A percentile compares a stretch with the other conserved stretches of the same genome.
Conservation (phyloP, 2,329 filamentous ascomycete genomes). For the Penicillium sp. region DNA sequence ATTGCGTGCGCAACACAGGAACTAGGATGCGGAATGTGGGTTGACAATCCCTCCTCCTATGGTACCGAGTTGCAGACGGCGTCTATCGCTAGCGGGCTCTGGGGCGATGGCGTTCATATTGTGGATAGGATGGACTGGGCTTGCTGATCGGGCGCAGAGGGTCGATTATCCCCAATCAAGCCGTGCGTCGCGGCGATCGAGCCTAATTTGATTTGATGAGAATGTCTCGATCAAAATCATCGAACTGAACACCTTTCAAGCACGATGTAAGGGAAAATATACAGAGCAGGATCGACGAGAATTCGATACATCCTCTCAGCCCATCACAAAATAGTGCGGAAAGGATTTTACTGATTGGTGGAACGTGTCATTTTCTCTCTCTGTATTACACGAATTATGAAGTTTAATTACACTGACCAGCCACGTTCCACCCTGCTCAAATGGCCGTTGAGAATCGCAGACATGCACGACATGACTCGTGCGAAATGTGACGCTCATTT, state of each 20-base stretch:
- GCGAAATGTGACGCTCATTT: slow-evolving; percentile 4
- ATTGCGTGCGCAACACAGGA: background rate
- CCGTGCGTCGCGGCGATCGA: background rate
- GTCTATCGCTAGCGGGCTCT: slow-evolving; percentile 16
- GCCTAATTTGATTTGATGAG: background rate
- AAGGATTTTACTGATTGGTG: slow-evolving; percentile 1
- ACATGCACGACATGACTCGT: slow-evolving; percentile 22
- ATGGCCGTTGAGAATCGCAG: slow-evolving; percentile 9
- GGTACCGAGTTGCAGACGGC: slow-evolving; percentile 12
- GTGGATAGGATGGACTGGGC: background rate
- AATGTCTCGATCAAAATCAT: background rate
- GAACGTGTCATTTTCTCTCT: background rate
- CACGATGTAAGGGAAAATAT: background rate
- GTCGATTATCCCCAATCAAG: background rate
- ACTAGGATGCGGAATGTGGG: background rate
- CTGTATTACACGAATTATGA: background rate
- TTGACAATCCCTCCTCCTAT: background rate
- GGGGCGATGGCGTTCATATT: slow-evolving; percentile 9
- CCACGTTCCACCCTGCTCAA: slow-evolving; percentile 15
- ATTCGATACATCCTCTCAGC: slow-evolving; percentile 9
- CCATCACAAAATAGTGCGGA: slow-evolving; percentile 1
- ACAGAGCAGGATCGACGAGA: slow-evolving; percentile 5
- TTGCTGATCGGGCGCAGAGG: background rate
- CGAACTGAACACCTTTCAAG: background rate
- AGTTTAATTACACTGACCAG: background rate